Percentiles rank a stretch among this genome's conserved stretches.
Evolutionary conservation across 2,329 filamentous ascomycete genomes (phyloP).

Genomic region (Pseudogymnoascus pannorum): DNA sequence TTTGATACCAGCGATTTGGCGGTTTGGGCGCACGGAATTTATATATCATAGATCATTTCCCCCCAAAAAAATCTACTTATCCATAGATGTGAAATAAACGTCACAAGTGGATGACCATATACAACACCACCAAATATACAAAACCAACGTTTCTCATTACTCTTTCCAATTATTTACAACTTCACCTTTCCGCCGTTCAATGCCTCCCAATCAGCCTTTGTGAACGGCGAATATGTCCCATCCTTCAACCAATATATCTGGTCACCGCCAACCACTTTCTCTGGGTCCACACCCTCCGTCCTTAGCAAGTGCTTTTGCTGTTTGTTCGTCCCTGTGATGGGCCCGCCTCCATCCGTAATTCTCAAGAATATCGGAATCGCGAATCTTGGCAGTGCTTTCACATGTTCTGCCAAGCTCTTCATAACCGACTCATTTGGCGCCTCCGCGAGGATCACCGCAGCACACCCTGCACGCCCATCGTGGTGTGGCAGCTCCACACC

Average conservation of each 20-base stretch:
- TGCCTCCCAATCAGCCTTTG: conserved; percentile 57
- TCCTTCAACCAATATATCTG: conserved; percentile 51
- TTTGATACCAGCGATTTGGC: neutral
- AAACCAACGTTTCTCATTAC: neutral
- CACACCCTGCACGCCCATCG: conserved; percentile 78
- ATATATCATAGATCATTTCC: neutral
- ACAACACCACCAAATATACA: neutral
- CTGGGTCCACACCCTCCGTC: conserved; percentile 66
- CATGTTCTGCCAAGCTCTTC: conserved; percentile 54
- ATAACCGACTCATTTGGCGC: conserved; percentile 41
- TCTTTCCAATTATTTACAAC: conserved; percentile 40
- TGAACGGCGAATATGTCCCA: conserved; percentile 62
- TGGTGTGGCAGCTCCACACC: conserved; percentile 73
- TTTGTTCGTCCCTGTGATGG: conserved; percentile 79
- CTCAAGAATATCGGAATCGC: conserved; percentile 74
- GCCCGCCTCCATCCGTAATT: conserved; percentile 46
- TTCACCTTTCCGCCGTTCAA: conserved; percentile 63
- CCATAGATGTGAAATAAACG: neutral
- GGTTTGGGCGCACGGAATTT: neutral
- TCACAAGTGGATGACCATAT: neutral
- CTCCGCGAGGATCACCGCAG: conserved; percentile 56
- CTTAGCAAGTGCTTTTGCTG: conserved; percentile 72
- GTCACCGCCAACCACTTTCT: conserved; percentile 38
- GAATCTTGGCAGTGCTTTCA: conserved; percentile 58
- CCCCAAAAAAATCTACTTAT: neutral